A percentile compares a stretch with the other conserved stretches of the same genome.
Evolutionary conservation across 495 filamentous ascomycete genomes (phyloP).

Genomic region (Poronia punctata): DNA sequence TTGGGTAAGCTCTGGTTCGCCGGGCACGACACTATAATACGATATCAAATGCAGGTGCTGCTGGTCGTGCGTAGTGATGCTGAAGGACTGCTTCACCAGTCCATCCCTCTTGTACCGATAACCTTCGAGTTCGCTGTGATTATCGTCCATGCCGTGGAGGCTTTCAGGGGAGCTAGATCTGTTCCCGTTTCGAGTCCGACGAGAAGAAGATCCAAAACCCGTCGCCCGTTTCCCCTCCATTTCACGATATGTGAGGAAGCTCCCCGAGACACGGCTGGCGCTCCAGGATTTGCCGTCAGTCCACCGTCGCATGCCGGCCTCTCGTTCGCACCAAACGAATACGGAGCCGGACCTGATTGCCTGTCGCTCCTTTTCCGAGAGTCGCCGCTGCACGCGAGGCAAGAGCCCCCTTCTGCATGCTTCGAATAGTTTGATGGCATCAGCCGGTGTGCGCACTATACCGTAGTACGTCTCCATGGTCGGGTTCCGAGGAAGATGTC

Average conservation of each 20-base stretch:
- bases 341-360: constrained; percentile 92
- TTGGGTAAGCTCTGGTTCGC: constrained; percentile 60
- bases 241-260: constrained; percentile 94
- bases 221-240: constrained; percentile 89
- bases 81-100: constrained; percentile 98
- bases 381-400: constrained; percentile 81
- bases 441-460: constrained; percentile 80
- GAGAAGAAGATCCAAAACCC: constrained; percentile 45
- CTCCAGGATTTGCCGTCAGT: constrained; percentile 99
- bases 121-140: constrained; percentile 84
- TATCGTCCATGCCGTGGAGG: constrained; percentile 70
- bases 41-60: constrained; percentile 96
- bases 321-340: constrained; percentile 97
- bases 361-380: constrained; percentile 96
- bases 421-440: constrained; percentile 96
- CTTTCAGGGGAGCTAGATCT: constrained; percentile 85
- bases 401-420: constrained; percentile 86
- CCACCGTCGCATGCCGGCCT: constrained; percentile 97
- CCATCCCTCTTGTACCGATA: constrained; percentile 97
- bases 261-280: constrained; percentile 92
- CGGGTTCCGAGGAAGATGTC: no score
- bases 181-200: constrained; percentile 46
- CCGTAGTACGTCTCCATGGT: constrained; percentile 96
- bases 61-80: constrained; percentile 83
- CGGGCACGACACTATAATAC: constrained; percentile 74